Conservation (phyloP, 257 asterid species). For the Leonotis leonurus region DNA sequence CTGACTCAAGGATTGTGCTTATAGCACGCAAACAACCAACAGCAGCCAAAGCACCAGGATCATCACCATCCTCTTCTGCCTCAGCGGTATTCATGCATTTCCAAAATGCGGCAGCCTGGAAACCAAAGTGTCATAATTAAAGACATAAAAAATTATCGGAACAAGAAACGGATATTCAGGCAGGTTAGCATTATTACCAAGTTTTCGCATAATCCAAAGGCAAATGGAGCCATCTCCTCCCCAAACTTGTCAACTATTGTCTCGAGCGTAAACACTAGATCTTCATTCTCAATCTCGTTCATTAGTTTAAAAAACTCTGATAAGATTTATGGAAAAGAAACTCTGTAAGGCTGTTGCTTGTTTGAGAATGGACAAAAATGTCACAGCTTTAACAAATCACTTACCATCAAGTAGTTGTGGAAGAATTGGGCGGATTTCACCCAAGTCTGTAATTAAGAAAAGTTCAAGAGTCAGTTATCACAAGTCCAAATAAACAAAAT, state of each 20-base stretch:
- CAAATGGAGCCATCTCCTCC: conserved; percentile 99
- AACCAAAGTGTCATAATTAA: conserved; percentile 3
- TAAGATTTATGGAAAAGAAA: conserved; percentile 10
- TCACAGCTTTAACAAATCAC: not conserved
- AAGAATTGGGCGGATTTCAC: conserved; percentile 87
- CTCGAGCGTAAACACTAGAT: conserved; percentile 96
- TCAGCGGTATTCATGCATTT: conserved; percentile 90
- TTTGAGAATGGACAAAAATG: not conserved
- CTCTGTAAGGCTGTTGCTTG: not conserved
- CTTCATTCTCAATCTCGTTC: conserved; percentile 99
- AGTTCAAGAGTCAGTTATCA: not conserved
- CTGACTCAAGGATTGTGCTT: conserved; percentile 95
- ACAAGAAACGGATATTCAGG: not conserved
- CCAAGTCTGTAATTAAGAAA: conserved; percentile 49
- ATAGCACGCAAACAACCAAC: conserved; percentile 99
- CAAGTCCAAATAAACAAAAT: conserved; percentile 2
- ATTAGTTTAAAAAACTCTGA: conserved; percentile 94
- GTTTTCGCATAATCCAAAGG: conserved; percentile 96
- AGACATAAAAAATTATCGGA: not conserved
- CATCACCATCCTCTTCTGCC: conserved; percentile 95
- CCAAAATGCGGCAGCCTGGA: conserved; percentile 98
- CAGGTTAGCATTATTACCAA: conserved; percentile 48
- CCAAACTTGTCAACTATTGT: conserved; percentile 98
- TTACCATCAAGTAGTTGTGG: conserved; percentile 94
- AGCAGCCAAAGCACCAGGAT: conserved; percentile 98